These are phyloP conservation scores for Sordariomycetes sp. DNA, from an alignment of 2,329 filamentous ascomycete species.

Conservation along the genomic window DNA sequence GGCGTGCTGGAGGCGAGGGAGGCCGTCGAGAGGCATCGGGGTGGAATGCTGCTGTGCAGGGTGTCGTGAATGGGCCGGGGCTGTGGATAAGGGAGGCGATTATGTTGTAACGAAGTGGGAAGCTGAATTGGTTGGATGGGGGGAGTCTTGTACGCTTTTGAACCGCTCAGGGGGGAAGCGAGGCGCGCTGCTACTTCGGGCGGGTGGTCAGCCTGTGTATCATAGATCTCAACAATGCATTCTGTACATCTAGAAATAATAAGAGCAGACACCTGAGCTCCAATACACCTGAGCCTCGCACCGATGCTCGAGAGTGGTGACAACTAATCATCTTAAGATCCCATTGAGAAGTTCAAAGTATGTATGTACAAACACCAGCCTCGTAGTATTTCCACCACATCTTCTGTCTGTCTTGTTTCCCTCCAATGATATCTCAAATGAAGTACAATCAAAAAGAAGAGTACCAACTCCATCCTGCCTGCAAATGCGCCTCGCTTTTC, in stretches of 20 bases:
- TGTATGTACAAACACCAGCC: background rate
- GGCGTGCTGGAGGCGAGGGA: constrained; percentile 76
- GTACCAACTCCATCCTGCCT: background rate
- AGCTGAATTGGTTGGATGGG: background rate
- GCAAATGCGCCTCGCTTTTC: constrained; percentile 4
- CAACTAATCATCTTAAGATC: background rate
- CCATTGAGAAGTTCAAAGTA: background rate
- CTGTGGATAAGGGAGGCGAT: background rate
- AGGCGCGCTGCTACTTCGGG: background rate
- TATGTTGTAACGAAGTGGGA: too few species aligned
- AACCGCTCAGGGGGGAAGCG: background rate
- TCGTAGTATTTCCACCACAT: background rate
- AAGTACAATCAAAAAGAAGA: background rate
- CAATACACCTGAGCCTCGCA: background rate
- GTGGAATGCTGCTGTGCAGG: constrained; percentile 70
- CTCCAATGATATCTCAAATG: background rate
- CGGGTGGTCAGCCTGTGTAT: background rate
- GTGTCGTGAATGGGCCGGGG: constrained; percentile 30
- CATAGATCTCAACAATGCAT: background rate
- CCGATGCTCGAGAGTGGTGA: background rate
- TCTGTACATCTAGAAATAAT: background rate
- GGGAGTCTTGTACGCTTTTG: background rate
- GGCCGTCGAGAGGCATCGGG: constrained; percentile 68
- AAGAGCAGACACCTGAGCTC: background rate
- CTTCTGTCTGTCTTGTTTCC: constrained; percentile 6